phyloP scores from a whole-genome alignment of 176 grass and related monocot species.

The Carex myosuroides region DNA sequence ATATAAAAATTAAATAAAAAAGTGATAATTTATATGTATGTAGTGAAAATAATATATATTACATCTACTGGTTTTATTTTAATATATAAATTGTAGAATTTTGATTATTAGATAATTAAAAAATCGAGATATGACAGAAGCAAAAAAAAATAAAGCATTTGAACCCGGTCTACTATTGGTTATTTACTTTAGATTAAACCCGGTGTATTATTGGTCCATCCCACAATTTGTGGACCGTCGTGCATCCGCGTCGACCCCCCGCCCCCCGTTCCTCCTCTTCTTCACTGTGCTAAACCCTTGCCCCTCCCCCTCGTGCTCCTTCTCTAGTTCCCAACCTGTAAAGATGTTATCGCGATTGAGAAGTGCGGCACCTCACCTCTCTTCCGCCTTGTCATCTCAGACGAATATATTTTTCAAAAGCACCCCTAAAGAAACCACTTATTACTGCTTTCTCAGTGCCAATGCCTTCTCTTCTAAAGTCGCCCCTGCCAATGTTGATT shows the following conservation, averaged over 20 bases:
- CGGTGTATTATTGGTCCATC: background rate
- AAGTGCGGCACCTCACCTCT: constrained; percentile 32
- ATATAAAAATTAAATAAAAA: too few species aligned
- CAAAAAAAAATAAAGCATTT: too few species aligned
- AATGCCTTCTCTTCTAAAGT: constrained; percentile 39
- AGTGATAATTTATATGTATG: too few species aligned
- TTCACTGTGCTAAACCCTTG: background rate
- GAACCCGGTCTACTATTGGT: too few species aligned
- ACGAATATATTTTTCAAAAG: constrained; percentile 21
- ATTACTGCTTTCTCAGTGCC: constrained; percentile 7
- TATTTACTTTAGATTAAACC: background rate
- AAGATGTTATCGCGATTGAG: constrained; percentile 41
- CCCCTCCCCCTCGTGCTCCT: background rate
- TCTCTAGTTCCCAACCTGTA: background rate
- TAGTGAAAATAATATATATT: too few species aligned
- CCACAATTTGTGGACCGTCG: constrained; percentile 11
- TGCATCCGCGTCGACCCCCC: constrained; percentile 12
- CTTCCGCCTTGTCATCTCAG: constrained; percentile 13
- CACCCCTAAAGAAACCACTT: constrained; percentile 15
- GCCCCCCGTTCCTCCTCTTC: background rate
- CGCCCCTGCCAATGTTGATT: constrained; percentile 21
- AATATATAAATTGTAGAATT: too few species aligned
- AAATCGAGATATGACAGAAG: too few species aligned
- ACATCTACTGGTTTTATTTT: too few species aligned
- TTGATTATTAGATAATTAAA: too few species aligned